These are phyloP conservation scores for Hordeum marinum DNA, from an alignment of 176 grass and related monocot species.

Conservation along the genomic window DNA sequence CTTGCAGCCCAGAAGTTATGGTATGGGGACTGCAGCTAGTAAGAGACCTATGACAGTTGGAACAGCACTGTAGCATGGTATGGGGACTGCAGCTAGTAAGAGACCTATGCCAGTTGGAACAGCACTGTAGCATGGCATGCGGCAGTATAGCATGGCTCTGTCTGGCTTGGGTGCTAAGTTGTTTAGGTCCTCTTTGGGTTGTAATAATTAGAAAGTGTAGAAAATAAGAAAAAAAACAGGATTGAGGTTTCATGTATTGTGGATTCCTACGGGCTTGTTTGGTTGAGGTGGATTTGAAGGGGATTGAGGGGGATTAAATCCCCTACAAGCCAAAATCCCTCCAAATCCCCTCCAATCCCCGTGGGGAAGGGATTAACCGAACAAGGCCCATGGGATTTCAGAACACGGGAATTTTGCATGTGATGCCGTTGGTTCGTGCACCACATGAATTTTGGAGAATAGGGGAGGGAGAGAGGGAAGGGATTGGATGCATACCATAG, in stretches of 20 bases:
- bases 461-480: background rate
- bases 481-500: background rate
- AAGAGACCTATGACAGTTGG: too few species aligned
- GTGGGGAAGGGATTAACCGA: too few species aligned
- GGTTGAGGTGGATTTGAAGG: too few species aligned
- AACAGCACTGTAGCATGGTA: too few species aligned
- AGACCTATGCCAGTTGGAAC: background rate
- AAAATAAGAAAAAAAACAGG: background rate
- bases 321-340: too few species aligned
- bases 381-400: background rate
- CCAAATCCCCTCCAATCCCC: too few species aligned
- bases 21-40: background rate
- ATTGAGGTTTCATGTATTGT: background rate
- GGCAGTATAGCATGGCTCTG: background rate
- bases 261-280: background rate
- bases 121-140: background rate
- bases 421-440: background rate
- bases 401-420: background rate
- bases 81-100: too few species aligned
- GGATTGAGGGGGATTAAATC: too few species aligned
- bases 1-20: background rate
- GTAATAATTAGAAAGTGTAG: background rate
- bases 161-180: background rate
- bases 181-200: background rate
- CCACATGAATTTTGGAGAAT: background rate